Evolutionary conservation across 1,284 basidiomycete species (phyloP), one percentile per base, ranked within the genome.

Genomic region (Clitocybe nebularis): DNA sequence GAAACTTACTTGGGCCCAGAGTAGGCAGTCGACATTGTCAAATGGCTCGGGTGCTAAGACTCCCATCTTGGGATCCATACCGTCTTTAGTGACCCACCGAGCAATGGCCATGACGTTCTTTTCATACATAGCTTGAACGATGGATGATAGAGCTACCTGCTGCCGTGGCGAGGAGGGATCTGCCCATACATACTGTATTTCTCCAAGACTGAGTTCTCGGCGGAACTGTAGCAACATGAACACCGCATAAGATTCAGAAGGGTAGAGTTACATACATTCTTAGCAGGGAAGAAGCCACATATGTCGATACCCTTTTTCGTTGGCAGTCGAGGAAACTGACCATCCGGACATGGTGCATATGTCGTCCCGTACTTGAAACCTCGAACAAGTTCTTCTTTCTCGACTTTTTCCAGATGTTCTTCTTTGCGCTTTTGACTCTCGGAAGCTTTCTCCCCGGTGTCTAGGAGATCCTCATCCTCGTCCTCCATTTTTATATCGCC

Each of bases 301-400:
- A 98, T 80, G 45, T 96, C 91, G 26, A 97, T 84, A 0, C 93
- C 92, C 55, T 84, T 86, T 55, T 69, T 75, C 1, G 91, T 89
- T 3, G 72, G 68, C 21, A 93, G 66, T 42, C 72, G 75, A 29
- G 77, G 76, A 52, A 93, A 94, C 39, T 84, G 75, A 4, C 79
- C 88, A 32, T 90, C 88, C 2, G 89, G 84, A 61, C 86, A 83
- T 1, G 92, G 90, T 1, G 84, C 84, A 61, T 93, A 92, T 2
- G 86, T 89, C 3, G 88, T 83, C 4, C 95, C 95, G 53, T 97
- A 96, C 61, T 92, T 89, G 75, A 89, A 97, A 0, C 93, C 95
- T 48, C 79, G 75, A 14, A 87, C 69, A 10, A 93, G 78, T 11
- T 84, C 71, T 44, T 92, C 87, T 55, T 83, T 81, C 49, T 86